phyloP scores from a whole-genome alignment of 73 alveolate genomes.

The Symbiodinium pilosum region DNA sequence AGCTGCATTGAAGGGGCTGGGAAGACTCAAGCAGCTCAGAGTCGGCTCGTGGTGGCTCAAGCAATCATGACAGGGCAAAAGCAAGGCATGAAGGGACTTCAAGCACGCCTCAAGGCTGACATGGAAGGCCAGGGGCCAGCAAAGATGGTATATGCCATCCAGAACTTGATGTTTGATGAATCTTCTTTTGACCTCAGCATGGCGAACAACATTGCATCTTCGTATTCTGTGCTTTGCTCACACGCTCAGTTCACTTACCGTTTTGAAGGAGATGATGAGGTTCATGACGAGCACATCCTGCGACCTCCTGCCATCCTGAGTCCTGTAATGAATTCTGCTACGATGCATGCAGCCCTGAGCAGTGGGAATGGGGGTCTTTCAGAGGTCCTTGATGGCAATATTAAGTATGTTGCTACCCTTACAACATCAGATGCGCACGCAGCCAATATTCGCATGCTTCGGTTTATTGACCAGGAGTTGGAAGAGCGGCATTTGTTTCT shows the following conservation, averaged over 20 bases:
- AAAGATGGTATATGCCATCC: neutral
- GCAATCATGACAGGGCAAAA: neutral
- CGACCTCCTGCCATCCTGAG: neutral
- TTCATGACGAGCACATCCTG: conserved; percentile 2
- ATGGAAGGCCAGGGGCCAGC: neutral
- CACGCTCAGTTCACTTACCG: neutral
- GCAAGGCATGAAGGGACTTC: neutral
- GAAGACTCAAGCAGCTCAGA: neutral
- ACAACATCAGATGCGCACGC: conserved; percentile 32
- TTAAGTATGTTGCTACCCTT: neutral
- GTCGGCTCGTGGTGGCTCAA: neutral
- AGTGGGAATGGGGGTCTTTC: neutral
- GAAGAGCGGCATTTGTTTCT: neutral
- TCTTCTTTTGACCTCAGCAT: neutral
- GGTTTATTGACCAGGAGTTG: neutral
- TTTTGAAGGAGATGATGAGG: neutral
- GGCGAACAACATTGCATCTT: too few species aligned
- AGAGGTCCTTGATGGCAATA: neutral
- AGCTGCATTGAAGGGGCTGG: neutral
- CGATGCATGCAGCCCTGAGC: conserved; percentile 3
- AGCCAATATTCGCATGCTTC: neutral
- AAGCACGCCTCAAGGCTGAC: neutral
- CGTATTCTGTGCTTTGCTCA: conserved; percentile 13
- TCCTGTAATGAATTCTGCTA: conserved; percentile 6
- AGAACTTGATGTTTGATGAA: conserved; percentile 14